Evolutionary conservation across 148 eudicot species (phyloP).

Genomic region (Spergularia marina): DNA sequence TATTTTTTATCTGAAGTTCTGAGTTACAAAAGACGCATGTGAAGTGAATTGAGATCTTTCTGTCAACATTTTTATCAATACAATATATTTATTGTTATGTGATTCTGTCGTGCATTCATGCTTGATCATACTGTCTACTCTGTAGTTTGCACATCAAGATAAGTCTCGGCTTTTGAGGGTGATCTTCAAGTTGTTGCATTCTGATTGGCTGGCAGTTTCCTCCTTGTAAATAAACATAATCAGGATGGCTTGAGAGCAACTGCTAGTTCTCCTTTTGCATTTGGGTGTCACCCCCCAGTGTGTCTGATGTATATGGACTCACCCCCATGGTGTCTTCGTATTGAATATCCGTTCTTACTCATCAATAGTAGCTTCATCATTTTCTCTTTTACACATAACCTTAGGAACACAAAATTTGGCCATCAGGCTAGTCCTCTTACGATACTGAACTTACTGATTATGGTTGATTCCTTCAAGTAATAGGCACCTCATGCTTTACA

Average conservation of each 20-base stretch:
- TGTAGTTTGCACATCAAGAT: background rate
- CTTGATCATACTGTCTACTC: background rate
- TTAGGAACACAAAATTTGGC: background rate
- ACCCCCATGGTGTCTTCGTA: too few relatives aligned
- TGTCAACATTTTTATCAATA: background rate
- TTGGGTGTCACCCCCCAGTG: too few relatives aligned
- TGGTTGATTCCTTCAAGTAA: background rate
- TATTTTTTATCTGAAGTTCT: background rate
- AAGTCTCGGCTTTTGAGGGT: background rate
- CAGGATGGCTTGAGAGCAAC: too few relatives aligned
- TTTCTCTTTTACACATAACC: background rate
- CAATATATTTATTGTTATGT: background rate
- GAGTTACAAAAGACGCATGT: background rate
- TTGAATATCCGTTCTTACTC: too few relatives aligned
- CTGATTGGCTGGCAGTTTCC: too few relatives aligned
- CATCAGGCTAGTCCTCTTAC: background rate
- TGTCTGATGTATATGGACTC: too few relatives aligned
- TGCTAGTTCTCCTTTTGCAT: too few relatives aligned
- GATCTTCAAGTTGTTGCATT: background rate
- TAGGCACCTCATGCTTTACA: background rate
- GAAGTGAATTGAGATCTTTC: background rate
- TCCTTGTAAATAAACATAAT: too few relatives aligned
- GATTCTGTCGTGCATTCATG: background rate
- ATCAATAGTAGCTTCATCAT: background rate
- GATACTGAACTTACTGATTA: background rate